Evolutionary conservation across 1,284 basidiomycete genomes (phyloP), one percentile per base, ranked within the genome.

Genomic region (Trametes polyzona): DNA sequence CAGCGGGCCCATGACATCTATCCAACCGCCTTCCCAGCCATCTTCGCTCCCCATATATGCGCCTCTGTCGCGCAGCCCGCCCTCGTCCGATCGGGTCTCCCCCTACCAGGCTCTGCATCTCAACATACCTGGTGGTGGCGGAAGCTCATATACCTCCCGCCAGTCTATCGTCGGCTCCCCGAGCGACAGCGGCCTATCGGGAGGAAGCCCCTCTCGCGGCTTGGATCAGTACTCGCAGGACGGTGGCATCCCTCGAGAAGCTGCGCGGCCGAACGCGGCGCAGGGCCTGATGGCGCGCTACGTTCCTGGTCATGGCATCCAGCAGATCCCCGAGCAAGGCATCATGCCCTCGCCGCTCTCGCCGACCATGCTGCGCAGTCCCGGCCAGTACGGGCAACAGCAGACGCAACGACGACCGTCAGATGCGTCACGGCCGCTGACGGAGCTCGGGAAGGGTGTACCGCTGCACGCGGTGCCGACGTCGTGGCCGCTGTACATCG

Each of bases 401-500:
- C 70, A 70, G 49, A 40, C 73, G 39, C 81, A 81, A 40, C 78
- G 76, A 7, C 78, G 83, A 14, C 69, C 80, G 1, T 84, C 84
- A 0, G 83, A 86, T 59, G 80, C 82, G 3, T 60, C 71, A 11
- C 72, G 73, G 23, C 70, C 74, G 24, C 70, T 87, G 57, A 76
- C 74, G 24, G 93, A 96, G 21, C 85, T 97, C 12, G 96, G 96
- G 44, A 92, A 91, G 68, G 96, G 96, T 17, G 83, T 98, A 0
- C 93, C 95, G 0, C 80, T 98, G 16, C 86, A 90, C 66, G 77
- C 87, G 27, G 86, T 99, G 27, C 88, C 94, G 0, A 75, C 88
- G 16, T 85, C 87, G 23, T 94, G 91, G 77, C 92, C 92, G n/a
- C 82, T 98, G 5, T 98, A 87, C 79, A 96, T 98, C 67, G 92